A percentile compares a stretch with the other conserved stretches of the same genome.
These are phyloP conservation scores for Solanum chiquidenum DNA, from an alignment of 257 asterid genomes.

Conservation along the genomic window DNA sequence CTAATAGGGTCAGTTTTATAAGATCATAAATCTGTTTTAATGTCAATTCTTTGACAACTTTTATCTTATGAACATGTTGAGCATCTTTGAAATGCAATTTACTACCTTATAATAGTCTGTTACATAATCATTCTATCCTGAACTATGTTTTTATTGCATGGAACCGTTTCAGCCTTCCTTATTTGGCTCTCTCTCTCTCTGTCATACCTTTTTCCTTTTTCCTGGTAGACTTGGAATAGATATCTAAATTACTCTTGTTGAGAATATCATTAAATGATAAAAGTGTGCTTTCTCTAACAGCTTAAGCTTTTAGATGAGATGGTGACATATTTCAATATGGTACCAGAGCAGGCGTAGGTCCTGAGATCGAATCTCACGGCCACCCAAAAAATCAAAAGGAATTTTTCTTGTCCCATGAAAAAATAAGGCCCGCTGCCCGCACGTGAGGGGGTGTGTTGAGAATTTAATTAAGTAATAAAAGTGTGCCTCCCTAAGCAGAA, in stretches of 20 bases:
- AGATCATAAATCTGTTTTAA: not conserved
- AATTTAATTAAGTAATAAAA: too few relatives aligned
- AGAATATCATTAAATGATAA: too few relatives aligned
- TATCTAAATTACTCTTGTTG: not conserved
- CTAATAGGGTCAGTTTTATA: not conserved
- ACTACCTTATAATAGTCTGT: not conserved
- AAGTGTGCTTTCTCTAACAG: too few relatives aligned
- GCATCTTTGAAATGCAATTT: not conserved
- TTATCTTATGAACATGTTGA: not conserved
- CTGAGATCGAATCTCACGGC: not conserved
- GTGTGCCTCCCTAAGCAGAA: not conserved
- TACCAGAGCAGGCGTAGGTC: not conserved
- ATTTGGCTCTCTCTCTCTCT: not conserved
- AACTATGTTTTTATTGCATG: not conserved
- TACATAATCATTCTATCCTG: not conserved
- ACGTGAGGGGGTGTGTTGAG: not conserved
- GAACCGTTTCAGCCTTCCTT: not conserved
- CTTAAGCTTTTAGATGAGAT: not conserved
- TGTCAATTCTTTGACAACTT: not conserved
- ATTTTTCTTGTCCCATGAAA: too few relatives aligned
- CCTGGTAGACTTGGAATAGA: not conserved
- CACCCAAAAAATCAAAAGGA: not conserved
- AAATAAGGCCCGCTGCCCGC: too few relatives aligned
- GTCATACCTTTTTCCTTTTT: not conserved
- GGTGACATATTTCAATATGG: not conserved